Conservation (phyloP, 768 basidiomycete genomes). For the Fomitopsis serialis region DNA sequence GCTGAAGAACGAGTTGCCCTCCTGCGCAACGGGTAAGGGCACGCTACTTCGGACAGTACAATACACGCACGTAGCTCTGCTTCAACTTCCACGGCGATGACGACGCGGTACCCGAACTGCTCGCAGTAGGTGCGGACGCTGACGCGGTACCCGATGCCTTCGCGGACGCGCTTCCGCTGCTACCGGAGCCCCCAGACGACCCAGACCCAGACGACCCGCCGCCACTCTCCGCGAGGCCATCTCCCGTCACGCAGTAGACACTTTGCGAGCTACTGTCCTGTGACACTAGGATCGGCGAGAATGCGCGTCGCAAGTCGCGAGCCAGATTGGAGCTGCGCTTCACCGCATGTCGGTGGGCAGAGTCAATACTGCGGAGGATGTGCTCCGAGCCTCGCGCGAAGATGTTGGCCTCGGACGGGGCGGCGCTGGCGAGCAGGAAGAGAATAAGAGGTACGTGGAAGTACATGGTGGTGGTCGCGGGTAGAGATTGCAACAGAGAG, state of each 20-base stretch:
- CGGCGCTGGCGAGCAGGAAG: slow-evolving; percentile 26
- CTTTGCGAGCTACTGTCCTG: slow-evolving; percentile 14
- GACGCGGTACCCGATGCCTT: slow-evolving; percentile 10
- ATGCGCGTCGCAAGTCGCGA: slow-evolving; percentile 62
- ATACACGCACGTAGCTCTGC: slow-evolving; percentile 51
- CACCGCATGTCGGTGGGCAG: slow-evolving; percentile 53
- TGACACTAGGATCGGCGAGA: slow-evolving; percentile 44
- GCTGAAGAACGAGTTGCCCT: slow-evolving; percentile 73
- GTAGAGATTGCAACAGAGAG: neutral
- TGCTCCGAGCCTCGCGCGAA: slow-evolving; percentile 25
- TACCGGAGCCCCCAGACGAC: neutral
- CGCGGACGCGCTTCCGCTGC: slow-evolving; percentile 1
- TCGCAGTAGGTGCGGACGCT: slow-evolving; percentile 10
- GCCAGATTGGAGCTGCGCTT: slow-evolving; percentile 60
- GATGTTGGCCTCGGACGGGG: slow-evolving; percentile 22
- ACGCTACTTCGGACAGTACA: neutral
- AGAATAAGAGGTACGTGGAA: slow-evolving; percentile 21
- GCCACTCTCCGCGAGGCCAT: neutral
- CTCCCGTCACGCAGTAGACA: slow-evolving; percentile 29
- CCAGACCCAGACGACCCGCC: neutral
- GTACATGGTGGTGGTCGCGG: slow-evolving; percentile 16
- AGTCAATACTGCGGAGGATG: slow-evolving; percentile 37
- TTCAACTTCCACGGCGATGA: slow-evolving; percentile 39
- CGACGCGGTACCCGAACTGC: slow-evolving; percentile 8
- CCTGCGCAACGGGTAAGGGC: slow-evolving; percentile 25